Evolutionary conservation across 257 asterid species (phyloP).

Genomic region (Nicotiana noctiflora): DNA sequence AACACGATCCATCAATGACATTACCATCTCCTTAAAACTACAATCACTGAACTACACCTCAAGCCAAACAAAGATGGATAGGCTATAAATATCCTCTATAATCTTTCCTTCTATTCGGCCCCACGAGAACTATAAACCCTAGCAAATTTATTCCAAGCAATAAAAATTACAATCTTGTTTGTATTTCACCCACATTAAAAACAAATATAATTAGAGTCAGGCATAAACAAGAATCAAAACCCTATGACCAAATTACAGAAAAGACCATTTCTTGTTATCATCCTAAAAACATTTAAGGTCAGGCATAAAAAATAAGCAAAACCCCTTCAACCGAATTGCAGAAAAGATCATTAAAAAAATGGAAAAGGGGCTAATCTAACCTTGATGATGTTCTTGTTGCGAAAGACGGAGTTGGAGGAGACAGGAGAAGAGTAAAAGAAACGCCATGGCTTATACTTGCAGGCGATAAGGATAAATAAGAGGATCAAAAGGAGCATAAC

Average conservation of each 20-base stretch:
- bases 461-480: conserved; percentile 63
- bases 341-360: background rate
- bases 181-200: background rate
- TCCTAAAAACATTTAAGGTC: background rate
- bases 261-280: background rate
- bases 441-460: conserved; percentile 88
- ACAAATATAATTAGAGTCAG: background rate
- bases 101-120: background rate
- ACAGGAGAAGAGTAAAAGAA: conserved; percentile 27
- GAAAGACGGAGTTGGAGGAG: conserved; percentile 35
- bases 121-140: background rate
- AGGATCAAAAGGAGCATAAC: conserved; percentile 79
- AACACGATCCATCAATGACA: background rate
- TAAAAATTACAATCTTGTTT: background rate
- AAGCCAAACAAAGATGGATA: background rate
- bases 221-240: background rate
- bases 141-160: background rate
- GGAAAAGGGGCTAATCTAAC: conserved; percentile 19
- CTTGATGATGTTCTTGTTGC: conserved; percentile 44
- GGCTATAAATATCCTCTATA: background rate
- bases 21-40: background rate
- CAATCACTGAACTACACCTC: background rate
- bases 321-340: conserved; percentile 1
- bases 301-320: background rate
- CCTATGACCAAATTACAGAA: background rate